These are phyloP conservation scores for Mediolabrus comicus DNA, from an alignment of 108 stramenopile genomes.

Conservation along the genomic window DNA sequence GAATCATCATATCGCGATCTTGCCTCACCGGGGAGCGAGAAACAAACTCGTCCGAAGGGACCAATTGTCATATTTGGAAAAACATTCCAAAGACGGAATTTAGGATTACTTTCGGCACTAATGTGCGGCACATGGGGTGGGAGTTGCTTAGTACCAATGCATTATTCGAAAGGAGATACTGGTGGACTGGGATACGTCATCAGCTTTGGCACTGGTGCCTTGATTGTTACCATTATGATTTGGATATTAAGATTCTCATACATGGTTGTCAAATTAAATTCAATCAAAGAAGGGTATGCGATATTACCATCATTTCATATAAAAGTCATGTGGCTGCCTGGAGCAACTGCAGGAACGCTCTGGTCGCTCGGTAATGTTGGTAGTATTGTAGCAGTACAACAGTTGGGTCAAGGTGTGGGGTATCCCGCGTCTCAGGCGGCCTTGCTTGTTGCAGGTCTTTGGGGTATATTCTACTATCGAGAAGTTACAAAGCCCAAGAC, in stretches of 20 bases:
- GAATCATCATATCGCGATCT: background rate
- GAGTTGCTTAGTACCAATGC: constrained; percentile 51
- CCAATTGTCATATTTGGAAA: constrained; percentile 20
- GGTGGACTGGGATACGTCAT: constrained; percentile 68
- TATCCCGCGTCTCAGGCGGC: constrained; percentile 53
- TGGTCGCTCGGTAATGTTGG: constrained; percentile 78
- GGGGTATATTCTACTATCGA: constrained; percentile 80
- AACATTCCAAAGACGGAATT: constrained; percentile 17
- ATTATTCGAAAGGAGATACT: constrained; percentile 46
- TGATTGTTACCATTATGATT: constrained; percentile 51
- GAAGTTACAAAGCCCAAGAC: constrained; percentile 55
- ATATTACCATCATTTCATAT: constrained; percentile 54
- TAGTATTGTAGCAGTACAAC: constrained; percentile 65
- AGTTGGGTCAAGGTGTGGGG: constrained; percentile 84
- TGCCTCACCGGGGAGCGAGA: background rate
- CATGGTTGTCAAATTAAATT: constrained; percentile 19
- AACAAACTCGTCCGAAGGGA: constrained; percentile 2
- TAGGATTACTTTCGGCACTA: constrained; percentile 38
- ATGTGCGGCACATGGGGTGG: constrained; percentile 53
- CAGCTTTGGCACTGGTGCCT: constrained; percentile 69
- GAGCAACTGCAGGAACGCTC: constrained; percentile 42
- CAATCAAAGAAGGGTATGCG: constrained; percentile 26
- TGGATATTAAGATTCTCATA: constrained; percentile 59
- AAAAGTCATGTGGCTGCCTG: constrained; percentile 57
- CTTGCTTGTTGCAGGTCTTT: constrained; percentile 52